Evolutionary conservation across 495 filamentous ascomycete species (phyloP), one percentile per base, ranked within the genome.

Genomic region (Aspergillus nidulans): DNA sequence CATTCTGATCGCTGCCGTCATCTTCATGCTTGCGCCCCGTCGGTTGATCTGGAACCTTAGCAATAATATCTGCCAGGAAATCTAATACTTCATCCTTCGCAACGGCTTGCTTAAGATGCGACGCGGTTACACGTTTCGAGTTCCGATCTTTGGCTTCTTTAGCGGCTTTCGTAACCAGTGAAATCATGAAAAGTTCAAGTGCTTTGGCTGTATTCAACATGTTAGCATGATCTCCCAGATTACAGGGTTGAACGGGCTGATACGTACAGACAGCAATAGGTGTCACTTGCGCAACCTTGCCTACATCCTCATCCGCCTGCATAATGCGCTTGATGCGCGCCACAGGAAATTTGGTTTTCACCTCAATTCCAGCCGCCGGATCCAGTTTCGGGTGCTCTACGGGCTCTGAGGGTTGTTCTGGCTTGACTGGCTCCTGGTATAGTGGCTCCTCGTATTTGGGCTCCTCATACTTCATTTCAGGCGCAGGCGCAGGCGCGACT

Each of bases 251-350:
- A 13, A 38, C 6, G 6, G 39, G 30, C 8, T 26, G 30, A 56
- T 39, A 85, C 82, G 55, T 81, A 85, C 91, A 90, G 48, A 97
- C 92, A 44, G 89, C 91, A 62, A 95, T 91, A 2, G 92, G 92
- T 5, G 92, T 95, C 20, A 96, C 92, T 71, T 97, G 95, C 7
- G 94, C 91, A 3, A 99, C 95, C 74, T 99, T 99, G 38, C 94
- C 94, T 2, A 99, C 92, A 71, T 99, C 94, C 64, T 99, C 94
- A 65, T 99, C 94, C 6, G 94, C 94, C 71, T 99, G 94, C 94
- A 99, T 97, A 58, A 99, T 97, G 49, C 94, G 87, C 81, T 99
- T 99, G 70, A 97, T 99, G 46, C 94, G 83, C 53, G 94, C 94
- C 28, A 97, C 95, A 3, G 94, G 94, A 63, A 99, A 99, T 59